A percentile compares a stretch with the other conserved stretches of the same genome.
Evolutionary conservation across 768 basidiomycete species (phyloP).

Genomic region (Xerocomellus dryophilus): DNA sequence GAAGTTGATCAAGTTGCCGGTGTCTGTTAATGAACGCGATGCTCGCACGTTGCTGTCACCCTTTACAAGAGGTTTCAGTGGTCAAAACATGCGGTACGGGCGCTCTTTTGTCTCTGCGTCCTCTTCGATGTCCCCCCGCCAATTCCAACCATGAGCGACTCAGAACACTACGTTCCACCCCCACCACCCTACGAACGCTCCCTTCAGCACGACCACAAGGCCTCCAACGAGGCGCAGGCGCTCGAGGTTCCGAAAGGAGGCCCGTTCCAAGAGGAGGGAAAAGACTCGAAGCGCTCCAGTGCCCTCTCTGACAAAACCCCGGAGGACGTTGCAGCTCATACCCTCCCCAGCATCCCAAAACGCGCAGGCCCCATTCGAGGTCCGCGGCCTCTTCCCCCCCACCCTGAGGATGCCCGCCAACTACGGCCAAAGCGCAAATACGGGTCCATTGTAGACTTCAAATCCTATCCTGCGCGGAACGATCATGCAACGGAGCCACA

Average conservation of each 20-base stretch:
- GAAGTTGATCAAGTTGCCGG: background rate
- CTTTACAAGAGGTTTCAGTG: too few relatives aligned
- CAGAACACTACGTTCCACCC: constrained; percentile 27
- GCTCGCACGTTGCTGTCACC: background rate
- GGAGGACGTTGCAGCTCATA: background rate
- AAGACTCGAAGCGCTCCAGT: constrained; percentile 11
- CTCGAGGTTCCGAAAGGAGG: constrained; percentile 9
- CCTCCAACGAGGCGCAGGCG: constrained; percentile 27
- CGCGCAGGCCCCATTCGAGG: constrained; percentile 2
- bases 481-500: constrained; percentile 11
- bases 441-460: constrained; percentile 5
- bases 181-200: constrained; percentile 44
- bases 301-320: constrained; percentile 5
- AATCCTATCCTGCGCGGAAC: background rate
- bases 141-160: constrained; percentile 18
- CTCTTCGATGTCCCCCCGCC: background rate
- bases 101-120: constrained; percentile 6
- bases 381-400: constrained; percentile 27
- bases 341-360: constrained; percentile 3
- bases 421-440: background rate
- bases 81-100: constrained; percentile 12
- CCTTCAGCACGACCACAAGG: constrained; percentile 50
- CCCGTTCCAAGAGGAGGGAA: constrained; percentile 17
- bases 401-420: constrained; percentile 11
- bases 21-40: background rate